Percentiles rank a stretch among this genome's conserved stretches.
phyloP scores from a whole-genome alignment of 2,329 filamentous ascomycete species.

The Fonsecaea pugnacius region DNA sequence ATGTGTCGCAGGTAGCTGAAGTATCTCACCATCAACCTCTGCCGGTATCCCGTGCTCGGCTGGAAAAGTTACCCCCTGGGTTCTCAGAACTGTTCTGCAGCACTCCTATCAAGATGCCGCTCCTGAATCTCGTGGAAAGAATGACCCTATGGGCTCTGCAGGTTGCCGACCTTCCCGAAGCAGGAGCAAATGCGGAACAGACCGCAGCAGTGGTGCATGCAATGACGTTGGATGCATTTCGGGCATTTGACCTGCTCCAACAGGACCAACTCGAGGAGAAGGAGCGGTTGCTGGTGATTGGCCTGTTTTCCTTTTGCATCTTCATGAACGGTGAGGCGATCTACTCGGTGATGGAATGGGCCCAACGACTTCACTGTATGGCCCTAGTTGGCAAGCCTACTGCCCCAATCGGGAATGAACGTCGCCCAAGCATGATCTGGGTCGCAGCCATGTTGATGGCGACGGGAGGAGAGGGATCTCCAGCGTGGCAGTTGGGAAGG shows the following conservation, averaged over 20 bases:
- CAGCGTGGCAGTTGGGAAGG: conserved; percentile 16
- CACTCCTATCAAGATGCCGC: background rate
- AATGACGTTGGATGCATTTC: conserved; percentile 17
- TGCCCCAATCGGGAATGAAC: conserved; percentile 4
- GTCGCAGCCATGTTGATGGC: conserved; percentile 15
- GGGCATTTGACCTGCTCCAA: conserved; percentile 21
- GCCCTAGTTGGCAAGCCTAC: conserved; percentile 6
- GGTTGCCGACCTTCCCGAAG: conserved; percentile 3
- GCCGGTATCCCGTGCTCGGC: background rate
- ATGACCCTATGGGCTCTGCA: conserved; percentile 10
- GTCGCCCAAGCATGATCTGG: conserved; percentile 15
- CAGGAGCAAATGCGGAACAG: background rate
- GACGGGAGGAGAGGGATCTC: conserved; percentile 17
- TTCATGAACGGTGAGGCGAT: conserved; percentile 13
- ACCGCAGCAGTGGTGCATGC: background rate
- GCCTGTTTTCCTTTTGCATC: conserved; percentile 16
- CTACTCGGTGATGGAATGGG: conserved; percentile 22
- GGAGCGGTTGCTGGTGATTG: conserved; percentile 16
- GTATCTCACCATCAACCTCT: background rate
- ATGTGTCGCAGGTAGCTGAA: background rate
- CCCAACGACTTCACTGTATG: conserved; percentile 16
- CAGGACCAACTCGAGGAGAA: conserved; percentile 9
- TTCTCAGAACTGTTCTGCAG: conserved; percentile 7
- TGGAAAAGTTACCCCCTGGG: conserved; percentile 7
- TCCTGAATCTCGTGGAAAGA: conserved; percentile 13